Conservation (phyloP, 768 basidiomycete species). For the Tricholoma saponaceum region DNA sequence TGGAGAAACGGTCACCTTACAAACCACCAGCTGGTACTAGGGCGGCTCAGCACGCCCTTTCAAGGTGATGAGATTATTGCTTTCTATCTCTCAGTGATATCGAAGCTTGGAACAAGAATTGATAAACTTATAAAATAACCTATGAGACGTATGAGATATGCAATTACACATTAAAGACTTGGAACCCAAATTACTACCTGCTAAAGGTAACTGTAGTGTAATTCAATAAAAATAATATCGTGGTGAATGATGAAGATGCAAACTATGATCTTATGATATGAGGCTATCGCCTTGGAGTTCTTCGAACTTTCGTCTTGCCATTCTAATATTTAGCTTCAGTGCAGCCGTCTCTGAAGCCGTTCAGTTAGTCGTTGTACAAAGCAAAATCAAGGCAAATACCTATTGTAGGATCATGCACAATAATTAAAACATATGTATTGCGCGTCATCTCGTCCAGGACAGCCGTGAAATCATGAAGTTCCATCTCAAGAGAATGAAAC, state of each 20-base stretch:
- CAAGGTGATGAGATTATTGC: neutral
- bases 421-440: slow-evolving; percentile 89
- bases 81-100: neutral
- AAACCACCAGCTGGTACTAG: slow-evolving; percentile 32
- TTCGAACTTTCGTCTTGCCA: slow-evolving; percentile 85
- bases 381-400: slow-evolving; percentile 38
- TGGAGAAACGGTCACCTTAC: slow-evolving; percentile 32
- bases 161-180: neutral
- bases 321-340: slow-evolving; percentile 80
- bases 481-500: slow-evolving; percentile 84
- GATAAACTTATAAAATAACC: neutral
- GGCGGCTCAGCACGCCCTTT: slow-evolving; percentile 19
- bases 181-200: neutral
- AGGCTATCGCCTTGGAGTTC: slow-evolving; percentile 79
- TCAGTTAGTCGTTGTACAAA: neutral
- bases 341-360: slow-evolving; percentile 74
- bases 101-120: neutral
- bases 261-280: slow-evolving; percentile 21
- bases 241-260: neutral
- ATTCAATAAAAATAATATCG: neutral
- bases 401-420: slow-evolving; percentile 86
- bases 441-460: slow-evolving; percentile 89
- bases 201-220: neutral
- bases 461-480: slow-evolving; percentile 79
- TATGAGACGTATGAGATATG: neutral